These are phyloP conservation scores for Rhizopus arrhizus DNA, from an alignment of 371 early-diverging fungal species.

Conservation along the genomic window DNA sequence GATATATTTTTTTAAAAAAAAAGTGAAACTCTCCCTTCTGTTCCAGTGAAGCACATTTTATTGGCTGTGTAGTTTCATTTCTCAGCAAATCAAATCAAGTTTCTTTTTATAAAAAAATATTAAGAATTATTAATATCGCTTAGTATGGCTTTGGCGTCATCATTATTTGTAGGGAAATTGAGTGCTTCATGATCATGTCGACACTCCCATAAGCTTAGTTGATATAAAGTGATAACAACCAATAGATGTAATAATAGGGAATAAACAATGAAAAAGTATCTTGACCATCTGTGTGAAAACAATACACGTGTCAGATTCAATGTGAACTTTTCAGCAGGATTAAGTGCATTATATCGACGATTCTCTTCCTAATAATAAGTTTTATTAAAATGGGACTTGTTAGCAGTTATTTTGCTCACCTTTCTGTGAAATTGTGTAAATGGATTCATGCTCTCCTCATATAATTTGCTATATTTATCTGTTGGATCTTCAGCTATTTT, in stretches of 20 bases:
- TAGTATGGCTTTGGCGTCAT: slow-evolving; percentile 20
- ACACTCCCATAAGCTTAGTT: slow-evolving; percentile 71
- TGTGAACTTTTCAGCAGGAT: slow-evolving; percentile 76
- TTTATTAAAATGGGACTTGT: not conserved
- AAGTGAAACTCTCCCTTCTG: not conserved
- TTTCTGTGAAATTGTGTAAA: slow-evolving; percentile 81
- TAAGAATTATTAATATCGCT: slow-evolving; percentile 3
- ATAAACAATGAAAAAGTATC: slow-evolving; percentile 75
- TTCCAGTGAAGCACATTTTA: no score
- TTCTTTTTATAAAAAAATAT: slow-evolving; percentile 5
- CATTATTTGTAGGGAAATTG: slow-evolving; percentile 39
- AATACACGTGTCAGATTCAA: slow-evolving; percentile 67
- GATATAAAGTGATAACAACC: slow-evolving; percentile 74
- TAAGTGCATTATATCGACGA: slow-evolving; percentile 72
- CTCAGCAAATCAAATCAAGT: slow-evolving; percentile 2
- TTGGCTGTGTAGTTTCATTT: no score
- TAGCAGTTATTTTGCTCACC: slow-evolving; percentile 27
- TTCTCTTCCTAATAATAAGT: slow-evolving; percentile 65
- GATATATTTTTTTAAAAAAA: no score
- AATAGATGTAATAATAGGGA: slow-evolving; percentile 74
- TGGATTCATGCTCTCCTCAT: slow-evolving; percentile 88
- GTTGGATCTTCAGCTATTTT: slow-evolving; percentile 49
- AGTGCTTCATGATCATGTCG: slow-evolving; percentile 63
- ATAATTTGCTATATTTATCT: slow-evolving; percentile 74
- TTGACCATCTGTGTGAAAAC: slow-evolving; percentile 73